Evolutionary conservation across 768 basidiomycete genomes (phyloP).

Genomic region (Phlebiopsis gigantea): DNA sequence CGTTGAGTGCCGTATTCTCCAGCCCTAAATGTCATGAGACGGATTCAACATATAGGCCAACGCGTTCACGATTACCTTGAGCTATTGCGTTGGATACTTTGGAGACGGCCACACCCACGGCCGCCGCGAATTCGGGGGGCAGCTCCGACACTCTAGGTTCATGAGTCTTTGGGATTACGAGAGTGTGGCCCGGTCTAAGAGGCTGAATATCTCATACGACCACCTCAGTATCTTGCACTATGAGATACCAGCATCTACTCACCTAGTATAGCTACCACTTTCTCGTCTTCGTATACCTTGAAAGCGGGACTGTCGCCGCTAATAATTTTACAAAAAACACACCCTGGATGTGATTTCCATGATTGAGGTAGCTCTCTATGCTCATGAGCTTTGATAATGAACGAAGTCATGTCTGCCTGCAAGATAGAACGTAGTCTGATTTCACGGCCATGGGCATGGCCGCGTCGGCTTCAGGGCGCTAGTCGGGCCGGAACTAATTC

Average conservation of each 20-base stretch:
- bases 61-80: conserved; percentile 37
- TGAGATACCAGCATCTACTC: conserved; percentile 6
- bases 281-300: conserved; percentile 56
- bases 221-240: neutral
- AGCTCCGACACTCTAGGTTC: conserved; percentile 60
- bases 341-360: conserved; percentile 47
- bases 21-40: conserved; percentile 34
- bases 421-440: no score
- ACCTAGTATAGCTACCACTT: conserved; percentile 65
- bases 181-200: conserved; percentile 58
- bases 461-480: neutral
- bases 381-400: conserved; percentile 62
- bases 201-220: conserved; percentile 56
- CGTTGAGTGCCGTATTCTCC: conserved; percentile 62
- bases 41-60: neutral
- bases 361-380: conserved; percentile 37
- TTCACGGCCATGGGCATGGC: no score
- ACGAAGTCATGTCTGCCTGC: conserved; percentile 71
- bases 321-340: conserved; percentile 67
- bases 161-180: conserved; percentile 67
- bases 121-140: conserved; percentile 51
- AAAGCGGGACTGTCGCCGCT: conserved; percentile 39
- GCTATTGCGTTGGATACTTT: conserved; percentile 60
- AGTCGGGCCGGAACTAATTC: neutral
- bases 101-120: conserved; percentile 53